phyloP scores from a whole-genome alignment of 331 rosid genomes.

The Telfairia occidentalis region DNA sequence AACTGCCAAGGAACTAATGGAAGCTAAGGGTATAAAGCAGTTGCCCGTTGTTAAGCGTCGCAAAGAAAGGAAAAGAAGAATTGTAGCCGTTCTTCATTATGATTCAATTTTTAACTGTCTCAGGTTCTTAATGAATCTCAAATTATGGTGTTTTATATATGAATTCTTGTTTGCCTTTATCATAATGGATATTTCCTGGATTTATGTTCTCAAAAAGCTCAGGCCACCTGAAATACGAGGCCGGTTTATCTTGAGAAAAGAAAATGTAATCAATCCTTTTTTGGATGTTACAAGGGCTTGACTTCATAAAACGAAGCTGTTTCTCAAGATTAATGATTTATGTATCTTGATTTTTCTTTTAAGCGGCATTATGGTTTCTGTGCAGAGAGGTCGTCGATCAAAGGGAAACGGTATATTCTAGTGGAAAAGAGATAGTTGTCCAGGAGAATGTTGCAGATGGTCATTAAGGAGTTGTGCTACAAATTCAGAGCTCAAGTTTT shows the following conservation, averaged over 20 bases:
- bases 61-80: constrained; percentile 51
- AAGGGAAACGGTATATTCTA: constrained; percentile 32
- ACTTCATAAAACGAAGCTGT: neutral
- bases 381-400: constrained; percentile 61
- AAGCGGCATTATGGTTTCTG: constrained; percentile 8
- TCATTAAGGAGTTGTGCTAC: constrained; percentile 24
- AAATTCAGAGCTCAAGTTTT: constrained; percentile 8
- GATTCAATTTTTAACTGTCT: constrained; percentile 56
- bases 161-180: neutral
- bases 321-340: neutral
- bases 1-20: constrained; percentile 88
- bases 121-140: constrained; percentile 44
- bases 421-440: constrained; percentile 33
- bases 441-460: constrained; percentile 33
- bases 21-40: constrained; percentile 85
- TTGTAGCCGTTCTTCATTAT: constrained; percentile 71
- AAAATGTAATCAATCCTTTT: neutral
- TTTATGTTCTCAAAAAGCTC: neutral
- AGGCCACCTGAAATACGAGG: neutral
- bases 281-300: neutral
- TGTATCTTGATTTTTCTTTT: neutral
- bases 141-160: neutral
- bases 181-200: neutral
- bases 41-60: constrained; percentile 79
- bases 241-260: neutral